Conservation (phyloP, 2,329 filamentous ascomycete genomes). For the Penicillium sp. region DNA sequence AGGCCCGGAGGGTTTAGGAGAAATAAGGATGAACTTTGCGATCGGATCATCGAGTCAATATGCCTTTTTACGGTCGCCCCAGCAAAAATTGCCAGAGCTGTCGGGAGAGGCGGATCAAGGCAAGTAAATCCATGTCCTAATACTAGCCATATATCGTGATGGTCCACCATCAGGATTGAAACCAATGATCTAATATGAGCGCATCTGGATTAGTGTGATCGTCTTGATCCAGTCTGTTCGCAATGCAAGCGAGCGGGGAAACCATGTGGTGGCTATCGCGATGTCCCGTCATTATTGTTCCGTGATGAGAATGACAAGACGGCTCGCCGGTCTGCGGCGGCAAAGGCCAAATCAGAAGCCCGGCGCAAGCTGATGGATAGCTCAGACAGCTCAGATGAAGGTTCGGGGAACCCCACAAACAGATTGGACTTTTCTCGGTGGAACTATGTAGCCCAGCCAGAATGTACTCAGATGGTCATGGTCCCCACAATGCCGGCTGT, state of each 20-base stretch:
- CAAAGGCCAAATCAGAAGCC: conserved; percentile 29
- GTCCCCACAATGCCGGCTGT: conserved; percentile 15
- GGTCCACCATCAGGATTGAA: conserved; percentile 7
- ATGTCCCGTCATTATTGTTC: conserved; percentile 37
- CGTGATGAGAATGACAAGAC: conserved; percentile 39
- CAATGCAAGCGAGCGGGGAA: conserved; percentile 41
- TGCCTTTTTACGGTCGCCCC: conserved; percentile 36
- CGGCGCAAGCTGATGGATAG: conserved; percentile 19
- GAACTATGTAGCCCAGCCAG: conserved; percentile 7
- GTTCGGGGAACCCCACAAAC: conserved; percentile 7
- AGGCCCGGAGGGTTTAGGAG: background rate
- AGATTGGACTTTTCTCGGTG: background rate
- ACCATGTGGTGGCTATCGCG: conserved; percentile 39
- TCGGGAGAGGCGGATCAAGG: conserved; percentile 37
- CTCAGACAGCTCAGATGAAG: conserved; percentile 7
- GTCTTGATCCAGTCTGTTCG: conserved; percentile 36
- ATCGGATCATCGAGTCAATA: conserved; percentile 12
- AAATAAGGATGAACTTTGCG: background rate
- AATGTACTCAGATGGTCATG: background rate
- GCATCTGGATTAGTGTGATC: conserved; percentile 36
- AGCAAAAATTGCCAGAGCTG: conserved; percentile 36
- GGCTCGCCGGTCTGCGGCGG: conserved; percentile 29
- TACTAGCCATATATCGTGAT: background rate
- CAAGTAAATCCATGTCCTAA: conserved; percentile 8
- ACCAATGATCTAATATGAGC: conserved; percentile 1